Conservation (phyloP, 1,139 yeast genomes). For the Taphrina betulina region DNA sequence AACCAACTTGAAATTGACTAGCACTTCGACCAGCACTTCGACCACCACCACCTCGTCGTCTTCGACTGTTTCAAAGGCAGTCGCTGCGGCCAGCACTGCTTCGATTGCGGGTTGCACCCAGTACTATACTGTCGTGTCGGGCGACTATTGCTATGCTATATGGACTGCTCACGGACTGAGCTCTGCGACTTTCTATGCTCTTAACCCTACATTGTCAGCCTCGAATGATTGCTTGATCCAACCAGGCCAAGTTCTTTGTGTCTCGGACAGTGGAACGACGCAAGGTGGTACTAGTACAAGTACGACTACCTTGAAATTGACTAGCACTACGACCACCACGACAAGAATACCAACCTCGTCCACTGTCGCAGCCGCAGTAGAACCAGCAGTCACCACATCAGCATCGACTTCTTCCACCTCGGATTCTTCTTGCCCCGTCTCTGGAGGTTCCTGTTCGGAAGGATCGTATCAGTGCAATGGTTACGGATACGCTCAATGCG, state of each 20-base stretch:
- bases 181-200: not conserved
- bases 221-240: conserved; percentile 1
- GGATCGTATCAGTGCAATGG: conserved; percentile 55
- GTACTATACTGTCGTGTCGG: conserved; percentile 7
- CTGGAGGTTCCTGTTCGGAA: conserved; percentile 46
- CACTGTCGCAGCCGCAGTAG: conserved; percentile 26
- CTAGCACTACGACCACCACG: conserved; percentile 35
- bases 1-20: conserved; percentile 36
- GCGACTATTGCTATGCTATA: conserved; percentile 20
- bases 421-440: conserved; percentile 27
- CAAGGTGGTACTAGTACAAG: conserved; percentile 34
- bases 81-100: conserved; percentile 22
- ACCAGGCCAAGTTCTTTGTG: conserved; percentile 19
- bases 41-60: conserved; percentile 24
- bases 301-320: conserved; percentile 38
- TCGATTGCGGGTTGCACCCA: conserved; percentile 7
- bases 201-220: conserved; percentile 5
- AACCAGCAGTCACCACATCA: conserved; percentile 14
- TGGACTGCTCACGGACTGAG: conserved; percentile 13
- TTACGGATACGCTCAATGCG: conserved; percentile 57
- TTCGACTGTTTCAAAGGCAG: conserved; percentile 11
- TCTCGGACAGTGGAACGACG: conserved; percentile 19
- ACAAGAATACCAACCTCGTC: conserved; percentile 24
- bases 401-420: conserved; percentile 17
- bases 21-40: conserved; percentile 9